phyloP scores from a whole-genome alignment of 1,284 basidiomycete species.

The Prillingera fragicola region DNA sequence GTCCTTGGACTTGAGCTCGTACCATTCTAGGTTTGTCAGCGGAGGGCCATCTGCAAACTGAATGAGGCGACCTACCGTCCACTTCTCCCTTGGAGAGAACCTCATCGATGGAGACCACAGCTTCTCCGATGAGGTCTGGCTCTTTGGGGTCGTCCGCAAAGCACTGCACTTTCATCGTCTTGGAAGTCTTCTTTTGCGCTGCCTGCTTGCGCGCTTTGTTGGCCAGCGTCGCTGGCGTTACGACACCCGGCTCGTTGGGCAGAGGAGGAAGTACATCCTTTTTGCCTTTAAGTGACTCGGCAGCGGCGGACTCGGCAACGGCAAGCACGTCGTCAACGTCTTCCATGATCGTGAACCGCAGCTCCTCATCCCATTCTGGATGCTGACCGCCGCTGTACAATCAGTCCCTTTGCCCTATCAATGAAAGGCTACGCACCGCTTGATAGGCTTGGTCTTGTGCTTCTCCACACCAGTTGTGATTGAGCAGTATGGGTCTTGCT shows the following conservation, averaged over 20 bases:
- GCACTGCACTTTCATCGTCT: constrained; percentile 72
- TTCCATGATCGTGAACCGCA: constrained; percentile 85
- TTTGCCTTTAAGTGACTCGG: constrained; percentile 47
- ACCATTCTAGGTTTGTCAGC: constrained; percentile 70
- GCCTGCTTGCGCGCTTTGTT: constrained; percentile 50
- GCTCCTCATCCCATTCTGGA: constrained; percentile 97
- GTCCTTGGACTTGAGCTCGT: constrained; percentile 77
- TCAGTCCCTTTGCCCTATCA: background rate
- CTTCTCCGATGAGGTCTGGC: constrained; percentile 92
- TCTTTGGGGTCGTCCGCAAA: constrained; percentile 94
- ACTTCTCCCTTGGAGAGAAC: constrained; percentile 92
- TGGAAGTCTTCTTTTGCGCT: constrained; percentile 48
- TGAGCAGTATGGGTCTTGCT: constrained; percentile 93
- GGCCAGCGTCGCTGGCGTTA: constrained; percentile 49
- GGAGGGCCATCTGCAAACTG: background rate
- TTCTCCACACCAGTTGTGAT: constrained; percentile 73
- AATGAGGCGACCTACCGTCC: constrained; percentile 64
- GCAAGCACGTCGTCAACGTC: constrained; percentile 64
- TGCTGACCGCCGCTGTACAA: constrained; percentile 77
- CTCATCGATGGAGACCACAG: constrained; percentile 77
- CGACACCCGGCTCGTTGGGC: constrained; percentile 25
- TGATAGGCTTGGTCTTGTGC: constrained; percentile 80
- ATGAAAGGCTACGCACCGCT: constrained; percentile 49
- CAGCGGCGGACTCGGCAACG: constrained; percentile 49
- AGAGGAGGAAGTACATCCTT: constrained; percentile 8